Conservation (phyloP, 2,329 filamentous ascomycete genomes). For the Alternaria angustiovoidea region DNA sequence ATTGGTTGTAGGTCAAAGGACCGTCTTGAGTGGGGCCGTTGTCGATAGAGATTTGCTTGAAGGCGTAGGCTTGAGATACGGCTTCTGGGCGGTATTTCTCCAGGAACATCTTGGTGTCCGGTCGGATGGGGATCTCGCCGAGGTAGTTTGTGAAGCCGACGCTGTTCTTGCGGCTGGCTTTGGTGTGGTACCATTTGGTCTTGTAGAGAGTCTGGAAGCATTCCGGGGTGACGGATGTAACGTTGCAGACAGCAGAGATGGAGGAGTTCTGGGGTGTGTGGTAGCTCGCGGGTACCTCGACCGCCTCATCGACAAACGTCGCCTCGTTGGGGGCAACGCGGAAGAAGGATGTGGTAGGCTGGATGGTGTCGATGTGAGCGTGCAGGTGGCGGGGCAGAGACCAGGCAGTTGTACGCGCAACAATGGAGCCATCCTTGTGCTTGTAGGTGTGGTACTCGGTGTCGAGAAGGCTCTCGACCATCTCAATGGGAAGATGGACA, state of each 20-base stretch:
- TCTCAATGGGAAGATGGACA: constrained; percentile 60
- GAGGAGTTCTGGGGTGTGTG: constrained; percentile 39
- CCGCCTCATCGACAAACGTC: constrained; percentile 35
- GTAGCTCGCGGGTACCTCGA: constrained; percentile 38
- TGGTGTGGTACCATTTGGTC: constrained; percentile 61
- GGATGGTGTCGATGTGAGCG: constrained; percentile 66
- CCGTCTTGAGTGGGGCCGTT: constrained; percentile 61
- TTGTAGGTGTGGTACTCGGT: constrained; percentile 61
- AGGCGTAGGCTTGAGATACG: constrained; percentile 59
- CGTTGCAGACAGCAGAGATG: constrained; percentile 59
- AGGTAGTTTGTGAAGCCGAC: constrained; percentile 61
- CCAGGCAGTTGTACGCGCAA: constrained; percentile 65
- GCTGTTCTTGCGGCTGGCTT: constrained; percentile 55
- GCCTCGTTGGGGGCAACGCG: constrained; percentile 32
- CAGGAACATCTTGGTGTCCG: constrained; percentile 67
- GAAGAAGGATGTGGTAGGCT: constrained; percentile 68
- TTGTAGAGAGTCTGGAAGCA: constrained; percentile 64
- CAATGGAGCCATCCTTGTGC: constrained; percentile 61
- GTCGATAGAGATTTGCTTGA: constrained; percentile 66
- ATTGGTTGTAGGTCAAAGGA: constrained; percentile 45
- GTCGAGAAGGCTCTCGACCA: constrained; percentile 62
- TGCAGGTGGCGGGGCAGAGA: constrained; percentile 66
- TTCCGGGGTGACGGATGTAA: constrained; percentile 60
- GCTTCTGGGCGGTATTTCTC: constrained; percentile 61
- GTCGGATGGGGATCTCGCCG: constrained; percentile 60